Base-by-base conservation (phyloP, 2,329 filamentous ascomycete species). In the Ophiostoma populinum region DNA sequence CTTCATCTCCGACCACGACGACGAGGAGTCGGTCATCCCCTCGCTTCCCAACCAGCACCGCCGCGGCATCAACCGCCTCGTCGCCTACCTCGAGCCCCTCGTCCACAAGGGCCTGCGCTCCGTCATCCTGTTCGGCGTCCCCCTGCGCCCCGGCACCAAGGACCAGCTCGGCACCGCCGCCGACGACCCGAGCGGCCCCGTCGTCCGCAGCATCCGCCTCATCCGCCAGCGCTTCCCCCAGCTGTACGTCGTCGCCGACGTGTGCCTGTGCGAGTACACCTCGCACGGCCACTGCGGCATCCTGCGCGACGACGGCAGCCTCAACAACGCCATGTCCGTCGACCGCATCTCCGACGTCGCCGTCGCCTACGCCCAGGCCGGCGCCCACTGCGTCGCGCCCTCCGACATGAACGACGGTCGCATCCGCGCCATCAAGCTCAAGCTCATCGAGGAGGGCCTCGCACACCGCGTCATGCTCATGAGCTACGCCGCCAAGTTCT, bases 321-420 rank as follows among this genome's bases (percentile, higher is more conserved):
- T 98, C 40, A 93, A 95, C 67, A 95, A 98, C 53, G 73, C 77
- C 43, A 70, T 92, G 31, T 93, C 85, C 3, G 85, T 95, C 7
- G 87, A 95, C 51, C 78, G 90, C 42, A 86, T 98, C 47, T 87
- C 81, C 4, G 86, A 95, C 53, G 87, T 95, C n/a, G 87, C 90
- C n/a, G 67, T 95, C 44, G 82, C 87, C 22, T 98, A 98, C 53
- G 90, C 90, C n/a, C 69, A 78, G 49, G 90, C 90, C 12, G 90
- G 90, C 38, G 90, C 87, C 1, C 90, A 98, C 58, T 95, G 87
- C 54, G 85, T 98, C 19, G 90, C 90, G 0, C 90, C 90, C 2
- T 93, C 83, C 2, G 90, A 98, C 55, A 98, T 98, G 90, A 98
- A 95, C 54, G 90, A 98, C 54, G 90, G 90, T 19, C 80, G 90